Evolutionary conservation across 768 basidiomycete species (phyloP).

Genomic region (Tylopilus intermedius): DNA sequence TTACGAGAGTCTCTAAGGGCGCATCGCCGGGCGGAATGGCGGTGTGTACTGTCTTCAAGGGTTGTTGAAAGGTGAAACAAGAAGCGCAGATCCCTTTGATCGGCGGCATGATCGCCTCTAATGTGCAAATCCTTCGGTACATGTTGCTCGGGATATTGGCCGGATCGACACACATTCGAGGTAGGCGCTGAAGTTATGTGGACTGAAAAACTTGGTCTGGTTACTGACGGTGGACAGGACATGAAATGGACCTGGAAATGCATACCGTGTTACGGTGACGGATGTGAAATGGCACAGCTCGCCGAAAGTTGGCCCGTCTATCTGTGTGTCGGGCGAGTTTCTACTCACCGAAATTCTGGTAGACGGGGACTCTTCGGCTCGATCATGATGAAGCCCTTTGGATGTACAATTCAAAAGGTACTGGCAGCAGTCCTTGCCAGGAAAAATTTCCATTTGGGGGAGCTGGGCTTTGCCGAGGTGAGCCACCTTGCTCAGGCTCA

Average conservation of each 20-base stretch:
- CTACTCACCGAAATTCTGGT: background rate
- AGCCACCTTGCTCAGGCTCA: too few species aligned
- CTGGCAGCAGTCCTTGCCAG: background rate
- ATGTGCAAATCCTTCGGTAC: conserved; percentile 4
- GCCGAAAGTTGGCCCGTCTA: background rate
- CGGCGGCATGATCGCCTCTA: conserved; percentile 7
- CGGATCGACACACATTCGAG: background rate
- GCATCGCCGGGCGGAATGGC: background rate
- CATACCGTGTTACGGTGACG: too few species aligned
- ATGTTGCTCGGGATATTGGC: background rate
- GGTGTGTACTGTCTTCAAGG: too few species aligned
- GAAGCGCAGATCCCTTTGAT: conserved; percentile 10
- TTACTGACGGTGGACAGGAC: background rate
- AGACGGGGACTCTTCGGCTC: background rate
- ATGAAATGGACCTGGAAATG: too few species aligned
- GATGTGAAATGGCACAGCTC: background rate
- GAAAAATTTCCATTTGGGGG: background rate
- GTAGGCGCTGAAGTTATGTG: background rate
- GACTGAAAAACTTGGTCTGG: background rate
- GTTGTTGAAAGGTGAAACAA: background rate
- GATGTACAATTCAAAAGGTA: background rate
- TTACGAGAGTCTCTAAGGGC: background rate
- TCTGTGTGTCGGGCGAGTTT: background rate
- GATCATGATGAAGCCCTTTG: background rate
- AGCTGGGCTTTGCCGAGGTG: too few species aligned